A percentile compares a stretch with the other conserved stretches of the same genome.
Evolutionary conservation across 1,284 basidiomycete genomes (phyloP).

Genomic region (Taiwanofungus camphoratus): DNA sequence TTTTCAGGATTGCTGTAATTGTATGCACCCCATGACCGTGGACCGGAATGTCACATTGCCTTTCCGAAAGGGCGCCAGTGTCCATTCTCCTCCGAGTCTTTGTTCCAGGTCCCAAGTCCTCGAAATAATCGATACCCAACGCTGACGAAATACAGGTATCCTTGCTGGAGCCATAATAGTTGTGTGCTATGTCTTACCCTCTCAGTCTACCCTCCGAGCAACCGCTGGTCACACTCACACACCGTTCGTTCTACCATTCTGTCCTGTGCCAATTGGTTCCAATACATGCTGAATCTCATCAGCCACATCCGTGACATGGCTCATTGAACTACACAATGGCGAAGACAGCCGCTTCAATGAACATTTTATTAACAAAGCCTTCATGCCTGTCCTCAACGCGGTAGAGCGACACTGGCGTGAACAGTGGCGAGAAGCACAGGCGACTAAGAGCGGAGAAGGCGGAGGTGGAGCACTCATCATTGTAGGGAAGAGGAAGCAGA

Average conservation of each 20-base stretch:
- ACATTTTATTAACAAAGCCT: slow-evolving; percentile 49
- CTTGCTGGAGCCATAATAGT: too few species aligned
- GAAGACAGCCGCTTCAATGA: slow-evolving; percentile 72
- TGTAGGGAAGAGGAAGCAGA: slow-evolving; percentile 64
- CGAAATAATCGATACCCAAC: too few species aligned
- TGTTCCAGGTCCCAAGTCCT: too few species aligned
- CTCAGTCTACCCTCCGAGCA: slow-evolving; percentile 39
- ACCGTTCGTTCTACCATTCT: slow-evolving; percentile 38
- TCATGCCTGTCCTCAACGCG: slow-evolving; percentile 69
- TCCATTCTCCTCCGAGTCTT: too few species aligned
- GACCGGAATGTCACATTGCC: too few species aligned
- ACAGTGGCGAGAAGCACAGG: slow-evolving; percentile 39
- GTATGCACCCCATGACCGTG: too few species aligned
- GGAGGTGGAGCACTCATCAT: slow-evolving; percentile 69
- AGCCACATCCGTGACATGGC: slow-evolving; percentile 64
- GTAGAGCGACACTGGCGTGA: slow-evolving; percentile 79
- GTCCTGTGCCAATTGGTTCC: background rate
- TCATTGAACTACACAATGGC: slow-evolving; percentile 75
- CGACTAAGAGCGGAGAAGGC: slow-evolving; percentile 33
- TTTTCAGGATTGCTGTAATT: too few species aligned
- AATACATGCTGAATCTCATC: background rate
- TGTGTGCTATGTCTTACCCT: slow-evolving; percentile 46
- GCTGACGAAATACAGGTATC: too few species aligned
- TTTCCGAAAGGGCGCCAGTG: too few species aligned
- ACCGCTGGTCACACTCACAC: slow-evolving; percentile 57